These are phyloP conservation scores for Citrus sp. DNA, from an alignment of 345 rosid species.

Conservation along the genomic window DNA sequence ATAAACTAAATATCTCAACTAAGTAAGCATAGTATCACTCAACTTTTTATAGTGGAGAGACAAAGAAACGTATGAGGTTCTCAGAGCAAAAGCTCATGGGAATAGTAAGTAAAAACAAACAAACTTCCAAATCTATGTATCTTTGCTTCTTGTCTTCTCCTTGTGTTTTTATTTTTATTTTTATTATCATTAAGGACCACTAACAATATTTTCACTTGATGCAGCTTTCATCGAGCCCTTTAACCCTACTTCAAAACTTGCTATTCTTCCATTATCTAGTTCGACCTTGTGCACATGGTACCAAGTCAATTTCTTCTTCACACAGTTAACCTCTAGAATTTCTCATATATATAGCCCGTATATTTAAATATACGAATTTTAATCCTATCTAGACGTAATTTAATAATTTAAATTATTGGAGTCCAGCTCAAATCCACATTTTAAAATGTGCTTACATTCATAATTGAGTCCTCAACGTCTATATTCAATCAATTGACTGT, in stretches of 20 bases:
- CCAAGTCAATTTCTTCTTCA: neutral
- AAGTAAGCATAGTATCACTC: too few relatives aligned
- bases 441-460: neutral
- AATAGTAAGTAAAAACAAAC: neutral
- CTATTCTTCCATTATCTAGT: constrained; percentile 28
- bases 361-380: too few relatives aligned
- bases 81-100: neutral
- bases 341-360: too few relatives aligned
- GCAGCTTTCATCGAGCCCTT: constrained; percentile 20
- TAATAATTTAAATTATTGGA: too few relatives aligned
- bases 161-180: neutral
- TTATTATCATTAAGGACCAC: constrained; percentile 16
- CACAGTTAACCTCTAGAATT: neutral
- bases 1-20: too few relatives aligned
- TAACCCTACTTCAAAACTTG: constrained; percentile 20
- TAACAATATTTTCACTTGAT: constrained; percentile 8
- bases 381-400: too few relatives aligned
- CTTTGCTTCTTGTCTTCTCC: constrained; percentile 7
- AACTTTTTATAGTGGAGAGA: neutral
- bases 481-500: neutral
- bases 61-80: constrained; percentile 1
- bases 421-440: neutral
- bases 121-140: neutral
- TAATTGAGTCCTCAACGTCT: neutral
- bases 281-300: constrained; percentile 32